Percentiles rank a stretch among this genome's conserved stretches.
Evolutionary conservation across 345 rosid species (phyloP).

Genomic region (Balakata baccata): DNA sequence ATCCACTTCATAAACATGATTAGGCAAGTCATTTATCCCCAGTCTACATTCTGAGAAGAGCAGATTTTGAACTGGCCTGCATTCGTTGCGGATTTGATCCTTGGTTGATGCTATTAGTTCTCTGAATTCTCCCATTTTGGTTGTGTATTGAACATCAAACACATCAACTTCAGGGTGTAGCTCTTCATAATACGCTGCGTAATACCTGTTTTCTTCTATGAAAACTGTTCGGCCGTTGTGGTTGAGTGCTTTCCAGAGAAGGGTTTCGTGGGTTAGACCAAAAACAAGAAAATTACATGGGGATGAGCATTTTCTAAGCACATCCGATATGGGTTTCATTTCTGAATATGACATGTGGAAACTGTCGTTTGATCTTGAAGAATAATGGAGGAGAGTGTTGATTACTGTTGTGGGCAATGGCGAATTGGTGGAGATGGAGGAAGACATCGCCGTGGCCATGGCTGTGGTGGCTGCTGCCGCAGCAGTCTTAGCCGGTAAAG

Average conservation of each 20-base stretch:
- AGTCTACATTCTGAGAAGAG: constrained; percentile 83
- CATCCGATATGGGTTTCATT: constrained; percentile 76
- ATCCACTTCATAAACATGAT: constrained; percentile 85
- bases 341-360: constrained; percentile 74
- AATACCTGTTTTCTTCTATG: constrained; percentile 89
- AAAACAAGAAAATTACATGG: constrained; percentile 90
- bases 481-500: constrained; percentile 30
- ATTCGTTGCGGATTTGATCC: constrained; percentile 61
- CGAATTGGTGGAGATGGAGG: constrained; percentile 24
- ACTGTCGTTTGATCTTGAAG: constrained; percentile 67
- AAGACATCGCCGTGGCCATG: constrained; percentile 18
- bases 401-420: constrained; percentile 56
- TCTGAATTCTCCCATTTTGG: constrained; percentile 53
- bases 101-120: constrained; percentile 58
- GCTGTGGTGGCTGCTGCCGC: constrained; percentile 29
- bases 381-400: constrained; percentile 85
- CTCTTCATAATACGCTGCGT: constrained; percentile 88
- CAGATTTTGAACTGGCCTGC: constrained; percentile 87
- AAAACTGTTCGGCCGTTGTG: constrained; percentile 83
- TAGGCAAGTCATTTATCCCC: constrained; percentile 84
- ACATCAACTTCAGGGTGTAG: constrained; percentile 87
- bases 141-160: constrained; percentile 91
- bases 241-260: constrained; percentile 87
- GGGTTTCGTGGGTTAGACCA: constrained; percentile 89
- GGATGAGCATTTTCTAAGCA: constrained; percentile 65